phyloP scores from a whole-genome alignment of 2,329 filamentous ascomycete genomes.

The Sarocladiaceae sp. region DNA sequence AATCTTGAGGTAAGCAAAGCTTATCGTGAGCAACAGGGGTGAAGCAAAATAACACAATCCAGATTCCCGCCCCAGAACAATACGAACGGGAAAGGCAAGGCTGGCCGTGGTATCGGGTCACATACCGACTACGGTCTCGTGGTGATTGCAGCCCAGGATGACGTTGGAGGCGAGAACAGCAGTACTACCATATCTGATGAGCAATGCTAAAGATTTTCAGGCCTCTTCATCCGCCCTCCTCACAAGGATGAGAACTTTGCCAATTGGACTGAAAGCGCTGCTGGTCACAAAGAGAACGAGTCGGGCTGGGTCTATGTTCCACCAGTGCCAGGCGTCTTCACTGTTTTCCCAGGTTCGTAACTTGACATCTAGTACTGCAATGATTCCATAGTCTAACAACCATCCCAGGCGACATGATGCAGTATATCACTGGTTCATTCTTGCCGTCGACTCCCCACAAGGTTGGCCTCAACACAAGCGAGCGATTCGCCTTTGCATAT shows the following conservation, averaged over 20 bases:
- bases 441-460: conserved; percentile 44
- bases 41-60: too few relatives aligned
- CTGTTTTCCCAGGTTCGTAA: conserved; percentile 41
- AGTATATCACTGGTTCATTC: conserved; percentile 41
- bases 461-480: conserved; percentile 42
- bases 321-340: conserved; percentile 38
- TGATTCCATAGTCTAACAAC: background rate
- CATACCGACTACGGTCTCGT: conserved; percentile 50
- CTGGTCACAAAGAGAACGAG: conserved; percentile 39
- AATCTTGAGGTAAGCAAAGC: conserved; percentile 36
- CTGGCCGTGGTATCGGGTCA: conserved; percentile 45
- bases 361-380: background rate
- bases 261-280: conserved; percentile 42
- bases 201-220: conserved; percentile 15
- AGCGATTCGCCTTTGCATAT: conserved; percentile 46
- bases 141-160: conserved; percentile 45
- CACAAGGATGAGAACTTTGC: conserved; percentile 32
- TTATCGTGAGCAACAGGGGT: too few relatives aligned
- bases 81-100: conserved; percentile 44
- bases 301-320: conserved; percentile 44
- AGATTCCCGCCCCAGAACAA: conserved; percentile 27
- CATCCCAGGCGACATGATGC: conserved; percentile 43
- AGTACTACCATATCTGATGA: too few relatives aligned
- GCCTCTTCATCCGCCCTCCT: conserved; percentile 42
- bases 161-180: conserved; percentile 37